phyloP scores from a whole-genome alignment of 2,329 filamentous ascomycete genomes.

The Cyphellophora europaea region DNA sequence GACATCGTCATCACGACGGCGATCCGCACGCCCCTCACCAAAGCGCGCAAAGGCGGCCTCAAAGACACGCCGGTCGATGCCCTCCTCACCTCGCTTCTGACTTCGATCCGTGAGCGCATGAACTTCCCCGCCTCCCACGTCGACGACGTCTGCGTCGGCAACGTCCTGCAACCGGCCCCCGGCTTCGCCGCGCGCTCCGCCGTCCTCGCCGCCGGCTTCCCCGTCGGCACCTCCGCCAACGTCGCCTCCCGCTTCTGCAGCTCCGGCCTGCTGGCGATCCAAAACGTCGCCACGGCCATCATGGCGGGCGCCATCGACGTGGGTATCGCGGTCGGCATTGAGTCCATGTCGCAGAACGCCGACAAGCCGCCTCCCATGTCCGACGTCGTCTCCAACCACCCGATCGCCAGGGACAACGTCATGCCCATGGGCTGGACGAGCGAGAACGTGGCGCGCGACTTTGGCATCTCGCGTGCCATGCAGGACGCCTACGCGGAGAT shows the following conservation, averaged over 20 bases:
- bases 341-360: constrained; percentile 88
- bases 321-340: constrained; percentile 85
- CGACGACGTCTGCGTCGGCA: constrained; percentile 86
- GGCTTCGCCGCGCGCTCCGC: constrained; percentile 89
- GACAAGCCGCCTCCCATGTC: constrained; percentile 84
- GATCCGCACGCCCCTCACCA: constrained; percentile 84
- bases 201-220: constrained; percentile 81
- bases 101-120: constrained; percentile 71
- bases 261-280: constrained; percentile 80
- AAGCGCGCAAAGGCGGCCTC: constrained; percentile 86
- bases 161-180: constrained; percentile 81
- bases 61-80: constrained; percentile 88
- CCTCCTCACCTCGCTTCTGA: constrained; percentile 73
- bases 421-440: constrained; percentile 94
- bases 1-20: constrained; percentile 84
- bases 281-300: constrained; percentile 91
- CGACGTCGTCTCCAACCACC: constrained; percentile 69
- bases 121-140: constrained; percentile 80
- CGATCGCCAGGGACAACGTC: constrained; percentile 87
- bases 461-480: constrained; percentile 58
- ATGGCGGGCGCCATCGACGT: constrained; percentile 85
- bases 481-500: constrained; percentile 85
- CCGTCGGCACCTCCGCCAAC: constrained; percentile 70
- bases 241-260: constrained; percentile 91
- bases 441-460: constrained; percentile 87